A percentile compares a stretch with the other conserved stretches of the same genome.
Conservation (phyloP, 768 basidiomycete species). For the Boletus reticulatus region DNA sequence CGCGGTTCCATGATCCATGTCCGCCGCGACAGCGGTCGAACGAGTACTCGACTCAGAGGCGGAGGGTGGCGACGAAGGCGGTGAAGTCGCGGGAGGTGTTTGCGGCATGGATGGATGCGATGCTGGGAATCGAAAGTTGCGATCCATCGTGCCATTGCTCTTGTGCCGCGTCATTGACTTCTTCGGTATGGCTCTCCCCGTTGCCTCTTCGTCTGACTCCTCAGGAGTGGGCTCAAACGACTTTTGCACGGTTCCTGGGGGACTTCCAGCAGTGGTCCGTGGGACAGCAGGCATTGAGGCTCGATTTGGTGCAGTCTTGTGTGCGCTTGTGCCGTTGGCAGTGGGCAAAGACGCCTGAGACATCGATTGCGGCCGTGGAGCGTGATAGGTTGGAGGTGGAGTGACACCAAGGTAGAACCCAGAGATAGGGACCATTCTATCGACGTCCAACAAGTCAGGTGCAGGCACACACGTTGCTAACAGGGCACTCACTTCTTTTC, state of each 20-base stretch:
- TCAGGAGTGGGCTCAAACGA: slow-evolving; percentile 53
- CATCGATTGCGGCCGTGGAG: slow-evolving; percentile 69
- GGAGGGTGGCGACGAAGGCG: slow-evolving; percentile 24
- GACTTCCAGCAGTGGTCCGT: slow-evolving; percentile 40
- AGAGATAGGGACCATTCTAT: slow-evolving; percentile 84
- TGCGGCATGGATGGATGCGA: slow-evolving; percentile 7
- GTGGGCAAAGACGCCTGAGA: slow-evolving; percentile 60
- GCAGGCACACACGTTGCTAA: not conserved
- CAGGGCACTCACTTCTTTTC: slow-evolving; percentile 68
- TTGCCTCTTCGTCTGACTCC: slow-evolving; percentile 34
- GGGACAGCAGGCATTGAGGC: slow-evolving; percentile 67
- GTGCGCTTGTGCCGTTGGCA: slow-evolving; percentile 27
- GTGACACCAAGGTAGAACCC: slow-evolving; percentile 76
- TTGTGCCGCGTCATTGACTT: slow-evolving; percentile 32
- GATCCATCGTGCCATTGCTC: slow-evolving; percentile 76
- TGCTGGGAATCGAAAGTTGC: slow-evolving; percentile 66
- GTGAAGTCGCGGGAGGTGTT: slow-evolving; percentile 27
- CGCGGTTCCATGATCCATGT: slow-evolving; percentile 7
- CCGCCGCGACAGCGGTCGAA: not conserved
- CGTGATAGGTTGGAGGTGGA: slow-evolving; percentile 39
- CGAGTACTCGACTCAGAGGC: slow-evolving; percentile 23
- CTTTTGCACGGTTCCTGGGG: slow-evolving; percentile 36
- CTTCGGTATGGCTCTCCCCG: slow-evolving; percentile 26
- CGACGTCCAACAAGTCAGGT: not conserved
- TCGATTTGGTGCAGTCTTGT: slow-evolving; percentile 45